Evolutionary conservation across 306 rosid species (phyloP), one percentile per base, ranked within the genome.

Genomic region (Inga laurina): DNA sequence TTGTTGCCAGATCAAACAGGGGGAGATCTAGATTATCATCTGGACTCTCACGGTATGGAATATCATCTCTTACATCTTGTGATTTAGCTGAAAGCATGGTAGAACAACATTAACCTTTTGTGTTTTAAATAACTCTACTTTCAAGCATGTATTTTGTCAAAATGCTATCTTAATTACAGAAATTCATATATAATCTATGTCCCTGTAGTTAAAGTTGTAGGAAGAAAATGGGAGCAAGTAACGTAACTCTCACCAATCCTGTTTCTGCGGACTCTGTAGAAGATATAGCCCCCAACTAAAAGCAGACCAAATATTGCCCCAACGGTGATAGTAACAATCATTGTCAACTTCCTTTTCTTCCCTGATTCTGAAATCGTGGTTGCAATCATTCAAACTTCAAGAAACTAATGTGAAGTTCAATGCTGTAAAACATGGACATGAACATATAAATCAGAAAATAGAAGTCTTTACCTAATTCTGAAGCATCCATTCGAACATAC

Each of bases 1-100:
- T 43, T 1, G 16, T 72, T 37, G 75, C 24, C 0, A 82, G 79
- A 45, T 70, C 71, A 68, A 87, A 84, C 19, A 79, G 5, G 5
- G 86, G 86, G 19, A 87, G 79, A 34, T 82, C 90, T 32, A 79
- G 66, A 76, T 84, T 78, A 12, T 79, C 74, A 27, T 81, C 56
- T 2, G 24, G 3, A 24, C 24, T 19, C 66, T 24, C 66, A 37
- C 22, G 13, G 45, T 16, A 30, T 15, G 7, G 52, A 70, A 70
- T 70, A 21, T 49, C 45, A 49, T 15, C 78, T 16, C 54, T 18
- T 30, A 8, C 22, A 49, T 15, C 2, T 16, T 48, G 32, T 3
- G 16, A 49, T 49, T 74, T 74, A 14, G n/a, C 78, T 49, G 62
- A 27, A 30, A 69, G n/a, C 35, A 49, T 74, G 30, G 10, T 32